Base-by-base conservation (phyloP, 1,139 yeast genomes). In the Hyphopichia pseudoburtonii region DNA sequence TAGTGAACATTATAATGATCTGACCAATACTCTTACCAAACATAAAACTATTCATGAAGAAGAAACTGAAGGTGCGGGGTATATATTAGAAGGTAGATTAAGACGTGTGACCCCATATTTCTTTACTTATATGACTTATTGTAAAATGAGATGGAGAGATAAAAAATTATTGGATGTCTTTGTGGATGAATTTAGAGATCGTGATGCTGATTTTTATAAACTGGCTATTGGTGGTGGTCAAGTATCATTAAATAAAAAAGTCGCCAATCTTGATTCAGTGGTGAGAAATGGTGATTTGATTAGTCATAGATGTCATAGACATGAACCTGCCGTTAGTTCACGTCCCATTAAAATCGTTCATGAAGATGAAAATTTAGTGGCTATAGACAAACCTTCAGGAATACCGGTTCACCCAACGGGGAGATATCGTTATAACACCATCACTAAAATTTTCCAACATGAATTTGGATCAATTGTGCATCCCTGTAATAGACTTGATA, bases 331-430 rank as follows among this genome's bases (percentile, higher is more conserved):
- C 0, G 96, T 92, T 1, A 73, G 87, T 2, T 78, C 90, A 0
- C 68, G 79, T 36, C 77, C 78, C 0, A 82, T 92, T 32, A 75
- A 74, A 39, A 82, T 88, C 29, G 90, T 92, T 0, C 79, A 73
- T 54, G 90, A 89, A 54, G 84, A 88, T 55, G 92, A 86, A 14
- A 78, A 86, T 36, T 62, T 89, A 24, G 72, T 92, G 6, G 96
- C 86, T 1, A 85, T 94, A 21, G 96, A 92, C 57, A 92, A 92
- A 50, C 98, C 99, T 0, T 78, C 95, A 3, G 97, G 98, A 0
- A 78, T 92, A 3, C 97, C 99, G 0, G 97, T 85, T 1, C 98
- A 92, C 57, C 98, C 99, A 1, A 86, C 97, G 0, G 99, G 98
- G 0, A 68, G 97, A 41, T 92, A 82, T 62, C 69, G 95, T 42